Evolutionary conservation across 352 stramenopile species (phyloP), one percentile per base, ranked within the genome.

Genomic region (Phytophthora lateralis): DNA sequence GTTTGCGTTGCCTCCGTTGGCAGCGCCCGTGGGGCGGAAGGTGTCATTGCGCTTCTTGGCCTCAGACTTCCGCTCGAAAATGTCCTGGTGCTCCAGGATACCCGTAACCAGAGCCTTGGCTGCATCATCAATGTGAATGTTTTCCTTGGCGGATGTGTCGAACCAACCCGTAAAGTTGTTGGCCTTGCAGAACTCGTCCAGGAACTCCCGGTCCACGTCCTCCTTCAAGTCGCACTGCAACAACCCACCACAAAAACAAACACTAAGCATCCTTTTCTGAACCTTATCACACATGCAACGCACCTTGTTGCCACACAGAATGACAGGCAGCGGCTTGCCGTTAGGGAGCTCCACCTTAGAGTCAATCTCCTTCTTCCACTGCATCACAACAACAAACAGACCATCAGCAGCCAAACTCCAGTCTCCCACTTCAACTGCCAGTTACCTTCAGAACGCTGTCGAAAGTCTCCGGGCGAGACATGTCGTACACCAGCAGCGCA

Each of bases 311-410:
- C 85, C 93, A 42, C 94, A 93, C 7, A 98, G 67, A 69, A 98
- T 89, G 24, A 97, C 90, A 7, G 93, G 93, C 10, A 98, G 70
- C 1, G 83, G 66, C 61, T 96, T 96, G 54, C 90, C 85, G 62
- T 98, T 97, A 5, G 92, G 90, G 1, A 98, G 80, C 34, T 91
- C 80, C 1, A 97, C 89, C 71, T 98, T 97, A 5, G 92, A 91
- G 58, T 97, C 91, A 46, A 98, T 95, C 60, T 98, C 90, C 26
- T 90, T 89, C 71, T 98, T 98, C 93, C 93, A 98, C 83, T 96
- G 56, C n/a, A 60, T 26, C 61, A 41, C 35, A 38, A 1, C 8
- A 15, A 41, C 26, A 69, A 20, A 11, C 46, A 27, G 30, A 20
- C 11, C 32, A 10, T 43, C 18, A 53, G 11, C 21, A 9, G n/a